Percentiles rank a stretch among this genome's conserved stretches.
phyloP scores from a whole-genome alignment of 2,329 filamentous ascomycete species.

The Neofusicoccum umdonicola region DNA sequence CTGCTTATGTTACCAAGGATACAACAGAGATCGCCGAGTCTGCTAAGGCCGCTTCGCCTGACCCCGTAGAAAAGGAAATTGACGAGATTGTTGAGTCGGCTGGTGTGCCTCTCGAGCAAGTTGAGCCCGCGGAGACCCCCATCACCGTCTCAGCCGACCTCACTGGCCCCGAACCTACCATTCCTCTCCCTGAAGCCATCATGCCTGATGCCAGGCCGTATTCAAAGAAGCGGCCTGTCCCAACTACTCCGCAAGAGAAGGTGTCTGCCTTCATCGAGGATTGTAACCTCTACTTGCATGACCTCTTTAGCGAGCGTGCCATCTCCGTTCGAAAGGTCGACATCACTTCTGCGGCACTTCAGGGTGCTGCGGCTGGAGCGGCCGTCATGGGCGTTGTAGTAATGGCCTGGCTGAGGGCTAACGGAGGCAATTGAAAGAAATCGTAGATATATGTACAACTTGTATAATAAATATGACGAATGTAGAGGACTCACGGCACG shows the following conservation, averaged over 20 bases:
- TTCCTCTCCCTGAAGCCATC: conserved; percentile 12
- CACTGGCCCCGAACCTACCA: conserved; percentile 1
- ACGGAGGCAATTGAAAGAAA: background rate
- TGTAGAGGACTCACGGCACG: background rate
- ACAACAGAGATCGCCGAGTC: background rate
- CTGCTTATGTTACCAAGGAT: background rate
- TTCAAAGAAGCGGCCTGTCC: conserved; percentile 3
- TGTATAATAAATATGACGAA: background rate
- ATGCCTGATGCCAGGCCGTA: conserved; percentile 10
- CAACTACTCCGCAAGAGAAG: background rate
- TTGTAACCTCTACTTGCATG: conserved; percentile 20
- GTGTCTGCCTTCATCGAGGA: conserved; percentile 12
- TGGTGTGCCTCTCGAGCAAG: conserved; percentile 15
- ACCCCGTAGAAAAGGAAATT: conserved; percentile 23
- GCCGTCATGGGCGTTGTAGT: conserved; percentile 27
- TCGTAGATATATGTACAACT: conserved; percentile 2
- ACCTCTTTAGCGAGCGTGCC: conserved; percentile 44
- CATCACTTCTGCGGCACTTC: conserved; percentile 44
- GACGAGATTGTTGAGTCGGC: conserved; percentile 24
- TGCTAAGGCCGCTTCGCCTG: background rate
- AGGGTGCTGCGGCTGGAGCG: conserved; percentile 44
- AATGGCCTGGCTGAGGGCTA: background rate
- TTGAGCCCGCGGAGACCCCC: background rate
- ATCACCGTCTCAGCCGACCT: background rate
- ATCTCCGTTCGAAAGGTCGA: conserved; percentile 47